Conservation (phyloP, 805 yeast genomes). For the Clavispora vitiphila region DNA sequence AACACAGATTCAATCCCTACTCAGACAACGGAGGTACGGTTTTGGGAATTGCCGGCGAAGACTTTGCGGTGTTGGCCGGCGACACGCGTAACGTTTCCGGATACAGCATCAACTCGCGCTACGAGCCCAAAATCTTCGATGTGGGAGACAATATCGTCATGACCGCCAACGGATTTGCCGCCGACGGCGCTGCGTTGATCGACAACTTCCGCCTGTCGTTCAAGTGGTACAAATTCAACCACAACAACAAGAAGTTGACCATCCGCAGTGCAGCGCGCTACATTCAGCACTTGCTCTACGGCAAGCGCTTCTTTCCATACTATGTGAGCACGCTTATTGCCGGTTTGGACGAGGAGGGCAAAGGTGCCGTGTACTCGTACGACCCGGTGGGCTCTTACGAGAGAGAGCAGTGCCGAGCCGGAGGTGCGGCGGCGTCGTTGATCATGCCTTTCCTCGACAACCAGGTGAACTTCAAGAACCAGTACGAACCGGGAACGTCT, state of each 20-base stretch:
- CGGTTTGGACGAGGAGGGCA: constrained; percentile 87
- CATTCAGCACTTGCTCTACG: constrained; percentile 83
- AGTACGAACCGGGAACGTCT: constrained; percentile 69
- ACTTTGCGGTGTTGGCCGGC: constrained; percentile 94
- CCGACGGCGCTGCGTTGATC: constrained; percentile 85
- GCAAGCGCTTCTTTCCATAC: constrained; percentile 94
- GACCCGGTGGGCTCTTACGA: constrained; percentile 98
- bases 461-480: constrained; percentile 95
- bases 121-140: constrained; percentile 83
- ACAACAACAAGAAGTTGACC: constrained; percentile 62
- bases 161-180: constrained; percentile 95
- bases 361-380: constrained; percentile 91
- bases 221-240: constrained; percentile 91
- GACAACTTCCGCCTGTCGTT: constrained; percentile 63
- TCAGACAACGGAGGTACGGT: constrained; percentile 96
- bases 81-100: constrained; percentile 97
- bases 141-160: constrained; percentile 84
- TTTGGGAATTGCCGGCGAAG: constrained; percentile 95
- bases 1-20: constrained; percentile 90
- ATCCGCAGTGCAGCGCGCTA: constrained; percentile 80
- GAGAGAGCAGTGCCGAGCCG: constrained; percentile 95
- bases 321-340: constrained; percentile 94
- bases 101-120: constrained; percentile 87
- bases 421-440: constrained; percentile 94
- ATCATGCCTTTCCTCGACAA: constrained; percentile 97